Base-by-base conservation (phyloP, 2,329 filamentous ascomycete genomes). In the Colletotrichum sp. region DNA sequence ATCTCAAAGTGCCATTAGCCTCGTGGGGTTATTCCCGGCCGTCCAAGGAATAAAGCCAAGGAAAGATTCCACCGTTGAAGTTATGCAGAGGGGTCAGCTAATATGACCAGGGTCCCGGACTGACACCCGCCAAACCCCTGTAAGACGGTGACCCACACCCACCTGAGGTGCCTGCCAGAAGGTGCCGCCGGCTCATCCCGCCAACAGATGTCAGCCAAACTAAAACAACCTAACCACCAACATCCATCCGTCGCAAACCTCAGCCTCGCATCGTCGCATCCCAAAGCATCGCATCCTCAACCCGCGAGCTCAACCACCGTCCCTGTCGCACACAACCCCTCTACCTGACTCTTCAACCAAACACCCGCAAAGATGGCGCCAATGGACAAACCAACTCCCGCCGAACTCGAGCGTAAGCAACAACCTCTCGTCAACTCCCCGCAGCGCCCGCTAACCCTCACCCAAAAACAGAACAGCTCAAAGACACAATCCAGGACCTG, bases 401-500 rank as follows among this genome's bases (percentile, higher is more conserved):
- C 83, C 74, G 81, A 77, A 28, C 80, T 87, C 69, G 86, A 87
- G 84, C 85, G 86, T 86, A 80, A 34, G 84, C 34, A 36, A 10
- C 18, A 44, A 44, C 39, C 18, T 48, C 44, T 39, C 36, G 36
- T 39, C 36, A 24, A 52, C 44, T 24, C 44, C n/a, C 59, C 12
- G 16, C 8, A 22, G 12, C 39, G 15, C 16, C 18, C 24, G 48
- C 71, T 65, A 55, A 70, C 60, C 18, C n/a, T 15, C 13, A 22
- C 39, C 9, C 18, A 6, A 52, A 64, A 64, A 6, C 79, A 92
- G 91, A 89, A 79, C 87, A 91, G 83, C 86, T 92, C 84, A 91
- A 92, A 81, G 88, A 91, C 80, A 87, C 92, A 76, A 91, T 93
- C 82, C 90, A 93, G 80, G 90, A 92, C 79, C 88, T 93, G 55